Evolutionary conservation across 176 grass and related monocot species (phyloP), one percentile per base, ranked within the genome.

Genomic region (Oryza australiensis): DNA sequence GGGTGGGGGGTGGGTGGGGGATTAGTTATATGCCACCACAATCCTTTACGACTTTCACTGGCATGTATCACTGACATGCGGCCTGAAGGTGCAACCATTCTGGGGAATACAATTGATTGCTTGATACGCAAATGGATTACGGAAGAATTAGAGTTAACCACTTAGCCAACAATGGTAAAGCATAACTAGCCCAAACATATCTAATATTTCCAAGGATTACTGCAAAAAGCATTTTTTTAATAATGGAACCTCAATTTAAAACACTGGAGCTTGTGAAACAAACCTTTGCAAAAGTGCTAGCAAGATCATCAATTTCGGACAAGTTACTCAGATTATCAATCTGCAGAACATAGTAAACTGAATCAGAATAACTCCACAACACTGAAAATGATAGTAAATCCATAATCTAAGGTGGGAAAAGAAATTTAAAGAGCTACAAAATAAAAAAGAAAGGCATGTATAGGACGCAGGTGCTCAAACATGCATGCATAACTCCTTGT

Each of bases 251-350:
- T 55, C 49, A 55, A 41, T 51, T 42, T 42, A 26, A 67, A 60
- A 62, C 4, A 67, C 16, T 62, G 37, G 73, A 68, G 60, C 55
- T 72, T 62, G 12, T 64, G 87, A 26, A 49, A 51, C 85, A 67
- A 89, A 98, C 95, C 95, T 94, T 98, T 42, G 86, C 88, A 79
- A 98, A 98, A 49, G 95, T 98, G 81, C 84, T 98, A 68, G 92
- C 78, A 76, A 98, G 92, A 85, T 98, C 95, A 82, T 98, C 95
- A 74, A 91, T 89, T 83, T 98, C 90, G 57, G 86, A 88, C 70
- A 94, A 82, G 80, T 93, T 94, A 78, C 89, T 89, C 69, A 88
- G 83, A 60, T 68, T 75, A 68, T 91, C 95, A 89, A 88, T 81
- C 95, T 98, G 92, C 73, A 91, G 59, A 51, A 2, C 49, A 55